phyloP scores from a whole-genome alignment of 768 basidiomycete genomes.

The Suillus occidentalis region DNA sequence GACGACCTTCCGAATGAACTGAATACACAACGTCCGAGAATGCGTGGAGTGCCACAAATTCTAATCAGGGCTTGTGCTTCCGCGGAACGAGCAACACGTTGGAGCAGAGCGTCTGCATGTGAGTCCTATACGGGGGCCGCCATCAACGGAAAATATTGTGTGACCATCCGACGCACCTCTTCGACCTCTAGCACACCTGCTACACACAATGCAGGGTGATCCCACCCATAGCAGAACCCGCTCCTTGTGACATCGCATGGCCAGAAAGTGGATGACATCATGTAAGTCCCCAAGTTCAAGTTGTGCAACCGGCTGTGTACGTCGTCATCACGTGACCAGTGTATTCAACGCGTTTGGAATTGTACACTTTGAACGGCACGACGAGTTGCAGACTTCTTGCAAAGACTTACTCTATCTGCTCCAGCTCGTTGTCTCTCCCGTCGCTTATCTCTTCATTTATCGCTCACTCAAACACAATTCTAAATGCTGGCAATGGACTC shows the following conservation, averaged over 20 bases:
- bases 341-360: conserved; percentile 3
- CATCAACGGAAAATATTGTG: conserved; percentile 2
- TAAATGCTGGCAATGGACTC: conserved; percentile 23
- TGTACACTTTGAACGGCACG: neutral
- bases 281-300: neutral
- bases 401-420: neutral
- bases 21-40: conserved; percentile 31
- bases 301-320: neutral
- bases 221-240: conserved; percentile 65
- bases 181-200: conserved; percentile 46
- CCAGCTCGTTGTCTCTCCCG: neutral
- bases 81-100: conserved; percentile 15
- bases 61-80: conserved; percentile 18
- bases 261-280: conserved; percentile 53
- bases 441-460: neutral
- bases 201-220: conserved; percentile 45
- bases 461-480: neutral
- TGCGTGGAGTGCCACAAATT: conserved; percentile 24
- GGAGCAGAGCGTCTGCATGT: conserved; percentile 17
- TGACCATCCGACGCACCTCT: conserved; percentile 28
- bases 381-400: neutral
- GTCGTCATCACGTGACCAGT: neutral
- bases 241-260: conserved; percentile 46
- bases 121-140: conserved; percentile 14
- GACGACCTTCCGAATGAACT: conserved; percentile 9